phyloP scores from a whole-genome alignment of 768 basidiomycete genomes.

The Xerocomellus amylosporus region DNA sequence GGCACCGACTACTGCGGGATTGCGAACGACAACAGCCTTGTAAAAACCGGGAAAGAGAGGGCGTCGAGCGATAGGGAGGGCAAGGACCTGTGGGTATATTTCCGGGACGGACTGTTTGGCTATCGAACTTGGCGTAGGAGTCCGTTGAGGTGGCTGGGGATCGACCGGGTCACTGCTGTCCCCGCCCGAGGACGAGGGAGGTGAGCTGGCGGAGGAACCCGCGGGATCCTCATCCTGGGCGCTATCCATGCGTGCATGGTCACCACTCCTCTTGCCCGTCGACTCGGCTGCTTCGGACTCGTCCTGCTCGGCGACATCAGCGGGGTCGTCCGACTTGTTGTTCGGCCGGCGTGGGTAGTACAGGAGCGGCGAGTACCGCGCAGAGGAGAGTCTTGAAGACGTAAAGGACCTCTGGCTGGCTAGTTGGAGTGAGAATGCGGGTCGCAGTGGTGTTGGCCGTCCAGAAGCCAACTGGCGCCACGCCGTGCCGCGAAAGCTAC shows the following conservation, averaged over 20 bases:
- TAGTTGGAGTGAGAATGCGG: slow-evolving; percentile 1
- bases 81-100: slow-evolving; percentile 89
- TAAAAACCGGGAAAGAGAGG: slow-evolving; percentile 98
- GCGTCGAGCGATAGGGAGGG: slow-evolving; percentile 90
- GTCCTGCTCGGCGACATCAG: slow-evolving; percentile 23
- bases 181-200: slow-evolving; percentile 41
- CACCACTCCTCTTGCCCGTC: slow-evolving; percentile 11
- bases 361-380: slow-evolving; percentile 33
- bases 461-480: slow-evolving; percentile 11
- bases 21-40: slow-evolving; percentile 92
- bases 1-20: slow-evolving; percentile 87
- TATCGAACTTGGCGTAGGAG: slow-evolving; percentile 50
- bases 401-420: slow-evolving; percentile 26
- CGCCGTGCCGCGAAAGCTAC: slow-evolving; percentile 12
- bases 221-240: slow-evolving; percentile 33
- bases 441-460: slow-evolving; percentile 6
- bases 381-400: slow-evolving; percentile 20
- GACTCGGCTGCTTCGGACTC: slow-evolving; percentile 27
- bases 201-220: slow-evolving; percentile 32
- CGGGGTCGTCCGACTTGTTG: slow-evolving; percentile 30
- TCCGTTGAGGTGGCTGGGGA: slow-evolving; percentile 36
- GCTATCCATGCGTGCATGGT: slow-evolving; percentile 22
- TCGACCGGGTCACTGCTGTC: slow-evolving; percentile 38
- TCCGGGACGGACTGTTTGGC: slow-evolving; percentile 88
- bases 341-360: slow-evolving; percentile 41